Evolutionary conservation across 2,329 filamentous ascomycete species (phyloP).

Genomic region (Epichloe glyceriae): DNA sequence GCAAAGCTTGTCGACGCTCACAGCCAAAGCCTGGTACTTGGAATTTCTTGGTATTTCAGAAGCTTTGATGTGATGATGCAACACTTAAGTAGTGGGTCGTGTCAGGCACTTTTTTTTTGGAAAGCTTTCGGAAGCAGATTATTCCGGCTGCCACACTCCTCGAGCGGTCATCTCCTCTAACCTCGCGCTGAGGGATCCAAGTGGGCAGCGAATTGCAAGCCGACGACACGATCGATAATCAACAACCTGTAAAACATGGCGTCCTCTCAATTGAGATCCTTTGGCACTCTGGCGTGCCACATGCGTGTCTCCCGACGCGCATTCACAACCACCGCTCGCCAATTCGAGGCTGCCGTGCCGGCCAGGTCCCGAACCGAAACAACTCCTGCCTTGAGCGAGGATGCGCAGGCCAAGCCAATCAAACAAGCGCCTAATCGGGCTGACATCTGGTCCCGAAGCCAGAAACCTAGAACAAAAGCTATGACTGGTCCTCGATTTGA

Average conservation of each 20-base stretch:
- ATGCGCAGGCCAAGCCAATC: conserved; percentile 31
- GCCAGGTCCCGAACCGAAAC: conserved; percentile 26
- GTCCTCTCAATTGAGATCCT: conserved; percentile 32
- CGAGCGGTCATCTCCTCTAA: not conserved
- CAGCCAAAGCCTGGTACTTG: not conserved
- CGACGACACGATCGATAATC: not conserved
- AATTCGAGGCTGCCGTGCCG: conserved; percentile 31
- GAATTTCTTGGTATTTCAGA: not conserved
- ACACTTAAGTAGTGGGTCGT: not conserved
- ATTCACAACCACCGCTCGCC: conserved; percentile 35
- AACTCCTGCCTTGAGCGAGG: conserved; percentile 30
- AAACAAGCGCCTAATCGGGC: conserved; percentile 79
- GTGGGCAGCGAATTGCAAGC: not conserved
- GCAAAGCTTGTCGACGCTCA: not conserved
- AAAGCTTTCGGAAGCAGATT: conserved; percentile 4
- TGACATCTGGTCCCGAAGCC: conserved; percentile 72
- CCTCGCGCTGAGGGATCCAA: not conserved
- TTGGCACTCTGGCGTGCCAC: conserved; percentile 30
- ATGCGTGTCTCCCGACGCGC: conserved; percentile 31
- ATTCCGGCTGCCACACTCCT: conserved; percentile 3
- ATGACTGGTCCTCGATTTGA: conserved; percentile 95
- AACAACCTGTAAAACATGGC: conserved; percentile 21
- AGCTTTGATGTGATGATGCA: not conserved
- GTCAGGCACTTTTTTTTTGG: not conserved
- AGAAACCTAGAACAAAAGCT: conserved; percentile 65